Base-by-base conservation (phyloP, 352 stramenopile genomes). In the Thalassiosira mediterranea region DNA sequence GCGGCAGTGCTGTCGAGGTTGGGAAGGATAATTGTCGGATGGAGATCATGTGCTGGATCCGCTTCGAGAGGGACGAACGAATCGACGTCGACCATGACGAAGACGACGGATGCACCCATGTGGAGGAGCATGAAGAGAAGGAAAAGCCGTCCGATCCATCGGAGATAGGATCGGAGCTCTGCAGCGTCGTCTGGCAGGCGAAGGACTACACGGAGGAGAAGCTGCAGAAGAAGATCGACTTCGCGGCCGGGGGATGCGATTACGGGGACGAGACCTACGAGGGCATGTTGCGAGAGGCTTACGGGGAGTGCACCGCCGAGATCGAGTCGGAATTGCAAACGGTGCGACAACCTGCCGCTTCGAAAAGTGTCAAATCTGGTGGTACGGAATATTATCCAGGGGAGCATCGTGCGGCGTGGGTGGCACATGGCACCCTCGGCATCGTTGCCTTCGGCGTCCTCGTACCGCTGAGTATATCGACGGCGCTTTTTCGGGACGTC, bases 81-180 rank as follows among this genome's bases (percentile, higher is more conserved):
- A n/a, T n/a, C n/a, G n/a, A n/a, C n/a, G n/a, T n/a, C n/a, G n/a
- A n/a, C n/a, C n/a, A n/a, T n/a, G n/a, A n/a, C n/a, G n/a, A n/a
- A n/a, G n/a, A n/a, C n/a, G n/a, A n/a, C n/a, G n/a, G n/a, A n/a
- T n/a, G 13, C 1, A 26, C 29, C 44, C 13, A 44, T 15, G 8
- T 52, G 4, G 13, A 29, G 7, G 13, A n/a, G 26, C 26, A 28
- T 29, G 19, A 56, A 3, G 34, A 56, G 8, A 44, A 56, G 5
- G 11, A 56, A 19, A 56, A 56, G 47, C 29, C 29, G 47, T 56
- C 47, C n/a, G n/a, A n/a, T n/a, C n/a, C n/a, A n/a, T n/a, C n/a
- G n/a, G n/a, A n/a, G n/a, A n/a, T n/a, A n/a, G n/a, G n/a, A n/a
- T n/a, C n/a, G 0, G 17, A 54, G 19, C 0, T 34, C 17, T 56